phyloP scores from a whole-genome alignment of 352 stramenopile genomes.

The Saprolegnia diclina region DNA sequence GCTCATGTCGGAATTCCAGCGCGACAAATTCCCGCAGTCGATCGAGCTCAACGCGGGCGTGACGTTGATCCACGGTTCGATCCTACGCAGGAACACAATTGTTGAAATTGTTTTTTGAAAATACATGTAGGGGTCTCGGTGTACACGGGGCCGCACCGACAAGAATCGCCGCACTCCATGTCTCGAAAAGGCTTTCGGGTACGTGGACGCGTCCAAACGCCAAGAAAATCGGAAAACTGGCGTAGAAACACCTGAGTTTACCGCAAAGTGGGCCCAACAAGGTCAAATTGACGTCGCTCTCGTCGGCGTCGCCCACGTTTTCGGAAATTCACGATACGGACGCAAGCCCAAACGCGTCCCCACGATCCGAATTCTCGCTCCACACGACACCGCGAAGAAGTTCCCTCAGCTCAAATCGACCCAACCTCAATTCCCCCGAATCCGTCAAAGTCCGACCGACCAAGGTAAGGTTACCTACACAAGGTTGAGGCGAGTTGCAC shows the following conservation, averaged over 20 bases:
- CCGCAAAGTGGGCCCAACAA: conserved; percentile 11
- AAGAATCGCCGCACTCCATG: conserved; percentile 7
- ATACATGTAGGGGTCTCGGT: not conserved
- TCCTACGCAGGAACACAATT: too few relatives aligned
- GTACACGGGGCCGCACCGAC: conserved; percentile 9
- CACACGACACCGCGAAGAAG: conserved; percentile 1
- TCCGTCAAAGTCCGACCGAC: not conserved
- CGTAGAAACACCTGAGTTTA: conserved; percentile 15
- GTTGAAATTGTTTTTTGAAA: not conserved
- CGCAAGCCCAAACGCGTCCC: not conserved
- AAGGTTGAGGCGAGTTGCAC: not conserved
- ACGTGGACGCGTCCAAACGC: not conserved
- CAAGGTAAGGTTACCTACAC: conserved; percentile 3
- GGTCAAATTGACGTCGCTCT: conserved; percentile 13
- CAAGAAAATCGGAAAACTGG: too few relatives aligned
- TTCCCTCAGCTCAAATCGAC: not conserved
- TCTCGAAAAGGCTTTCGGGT: conserved; percentile 23
- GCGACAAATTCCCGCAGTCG: conserved; percentile 15
- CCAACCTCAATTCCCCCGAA: not conserved
- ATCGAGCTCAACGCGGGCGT: conserved; percentile 23
- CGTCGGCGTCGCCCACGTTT: not conserved
- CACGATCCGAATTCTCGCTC: not conserved
- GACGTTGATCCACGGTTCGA: conserved; percentile 11
- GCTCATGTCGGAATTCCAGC: conserved; percentile 12
- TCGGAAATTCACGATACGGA: not conserved